Evolutionary conservation across 371 early-diverging fungal species (phyloP), one percentile per base, ranked within the genome.

Genomic region (Mucor plumbeus): DNA sequence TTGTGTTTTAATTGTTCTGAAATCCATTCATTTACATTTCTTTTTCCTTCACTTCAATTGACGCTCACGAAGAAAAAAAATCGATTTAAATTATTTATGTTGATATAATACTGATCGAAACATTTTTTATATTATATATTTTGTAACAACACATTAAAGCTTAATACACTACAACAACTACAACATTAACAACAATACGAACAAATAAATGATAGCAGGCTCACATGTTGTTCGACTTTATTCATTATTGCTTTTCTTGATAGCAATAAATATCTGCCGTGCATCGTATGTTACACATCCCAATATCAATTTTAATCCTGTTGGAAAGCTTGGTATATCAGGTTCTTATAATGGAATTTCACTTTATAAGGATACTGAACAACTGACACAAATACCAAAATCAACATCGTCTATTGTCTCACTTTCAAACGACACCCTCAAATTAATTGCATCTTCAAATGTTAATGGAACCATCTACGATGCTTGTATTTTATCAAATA

Each of bases 341-440:
- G 81, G 83, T 9, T 67, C 76, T 1, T 84, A 80, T 61, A 71
- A 67, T 9, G 82, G 82, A 5, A 75, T 81, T 40, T 84, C 84
- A 40, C 53, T 78, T 2, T 80, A 76, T 54, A 77, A 63, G 11
- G 82, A 82, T 26, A 74, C 77, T 13, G 59, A 66, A 13, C 84
- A 81, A 63, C 58, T 77, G 31, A 78, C 82, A n/a, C 67, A 73
- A 21, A 63, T 84, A 35, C 69, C 65, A 39, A 15, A 53, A 7
- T 71, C 66, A 5, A 77, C 84, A 5, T 77, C 80, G 7, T 78
- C 81, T 14, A 61, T 76, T 8, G 26, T 81, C 8, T 65, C 78
- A 1, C 71, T 66, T 38, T 57, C 69, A n/a, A 81, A 80, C 26
- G 59, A 78, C 13, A 77, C 80, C 14, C 64, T 84, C 31, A 62